Evolutionary conservation across 306 rosid species (phyloP).

Genomic region (Hippophae tibetana): DNA sequence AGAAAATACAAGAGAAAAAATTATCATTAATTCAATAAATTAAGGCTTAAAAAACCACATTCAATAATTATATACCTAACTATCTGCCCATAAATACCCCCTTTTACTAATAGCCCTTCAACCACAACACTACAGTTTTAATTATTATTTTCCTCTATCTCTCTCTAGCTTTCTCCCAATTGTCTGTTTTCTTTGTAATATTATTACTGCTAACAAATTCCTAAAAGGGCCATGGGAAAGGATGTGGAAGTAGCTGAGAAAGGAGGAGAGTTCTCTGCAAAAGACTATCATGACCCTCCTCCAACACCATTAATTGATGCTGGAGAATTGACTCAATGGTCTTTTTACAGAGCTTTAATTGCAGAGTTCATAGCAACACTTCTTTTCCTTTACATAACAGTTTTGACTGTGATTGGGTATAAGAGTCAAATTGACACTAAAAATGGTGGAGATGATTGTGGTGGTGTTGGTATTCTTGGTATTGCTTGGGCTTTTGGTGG

Average conservation of each 20-base stretch:
- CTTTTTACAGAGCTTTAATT: conserved; percentile 70
- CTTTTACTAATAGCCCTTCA: conserved; percentile 8
- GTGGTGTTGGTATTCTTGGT: conserved; percentile 76
- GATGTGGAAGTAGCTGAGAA: conserved; percentile 56
- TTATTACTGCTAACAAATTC: no score
- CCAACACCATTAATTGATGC: conserved; percentile 58
- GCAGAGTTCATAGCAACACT: conserved; percentile 92
- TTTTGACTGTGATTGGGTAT: conserved; percentile 79
- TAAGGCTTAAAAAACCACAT: not conserved
- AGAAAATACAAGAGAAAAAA: conserved; percentile 5
- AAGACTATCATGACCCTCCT: conserved; percentile 87
- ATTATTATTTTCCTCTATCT: no score
- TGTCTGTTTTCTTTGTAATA: not conserved
- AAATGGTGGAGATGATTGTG: conserved; percentile 22
- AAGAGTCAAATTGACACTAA: conserved; percentile 20
- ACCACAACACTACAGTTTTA: conserved; percentile 2
- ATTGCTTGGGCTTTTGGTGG: conserved; percentile 99
- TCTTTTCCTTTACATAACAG: conserved; percentile 77
- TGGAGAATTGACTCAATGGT: conserved; percentile 64
- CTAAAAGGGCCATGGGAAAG: conserved; percentile 36
- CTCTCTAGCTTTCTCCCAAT: not conserved
- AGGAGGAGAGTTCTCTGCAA: conserved; percentile 41
- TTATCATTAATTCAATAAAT: not conserved
- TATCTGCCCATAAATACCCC: conserved; percentile 42
- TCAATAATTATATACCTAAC: no score